These are phyloP conservation scores for Saprolegnia parasitica DNA, from an alignment of 352 stramenopile species.

Conservation along the genomic window DNA sequence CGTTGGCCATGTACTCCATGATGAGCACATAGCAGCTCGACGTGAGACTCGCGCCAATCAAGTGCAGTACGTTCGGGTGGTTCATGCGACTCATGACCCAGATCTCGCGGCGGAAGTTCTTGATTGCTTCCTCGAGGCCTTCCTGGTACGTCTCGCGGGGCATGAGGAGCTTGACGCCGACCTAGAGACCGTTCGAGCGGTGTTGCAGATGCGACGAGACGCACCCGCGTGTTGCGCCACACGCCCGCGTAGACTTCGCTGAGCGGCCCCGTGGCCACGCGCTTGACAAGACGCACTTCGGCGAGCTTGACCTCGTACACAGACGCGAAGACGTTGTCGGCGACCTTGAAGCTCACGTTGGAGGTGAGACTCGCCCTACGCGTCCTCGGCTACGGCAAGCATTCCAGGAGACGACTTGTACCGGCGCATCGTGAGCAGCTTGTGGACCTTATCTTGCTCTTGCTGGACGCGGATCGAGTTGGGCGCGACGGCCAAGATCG, in stretches of 20 bases:
- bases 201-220: background rate
- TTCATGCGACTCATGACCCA: slow-evolving; percentile 71
- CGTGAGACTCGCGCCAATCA: slow-evolving; percentile 71
- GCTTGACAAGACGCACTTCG: slow-evolving; percentile 68
- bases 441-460: slow-evolving; percentile 52
- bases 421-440: slow-evolving; percentile 49
- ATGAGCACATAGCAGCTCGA: slow-evolving; percentile 74
- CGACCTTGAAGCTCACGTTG: slow-evolving; percentile 63
- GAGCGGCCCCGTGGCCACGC: slow-evolving; percentile 58
- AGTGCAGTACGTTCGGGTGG: slow-evolving; percentile 69
- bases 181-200: background rate
- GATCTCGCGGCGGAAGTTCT: slow-evolving; percentile 76
- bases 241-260: slow-evolving; percentile 73
- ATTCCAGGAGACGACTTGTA: background rate
- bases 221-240: slow-evolving; percentile 61
- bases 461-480: slow-evolving; percentile 53
- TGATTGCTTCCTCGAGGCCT: slow-evolving; percentile 61
- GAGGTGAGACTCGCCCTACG: slow-evolving; percentile 49
- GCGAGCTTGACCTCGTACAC: slow-evolving; percentile 79
- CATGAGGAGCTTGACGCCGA: slow-evolving; percentile 75
- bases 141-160: slow-evolving; percentile 62
- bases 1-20: slow-evolving; percentile 84
- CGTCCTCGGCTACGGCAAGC: background rate
- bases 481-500: slow-evolving; percentile 51
- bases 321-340: slow-evolving; percentile 45